Evolutionary conservation across 306 rosid genomes (phyloP).

Genomic region (Vigna nakashimae): DNA sequence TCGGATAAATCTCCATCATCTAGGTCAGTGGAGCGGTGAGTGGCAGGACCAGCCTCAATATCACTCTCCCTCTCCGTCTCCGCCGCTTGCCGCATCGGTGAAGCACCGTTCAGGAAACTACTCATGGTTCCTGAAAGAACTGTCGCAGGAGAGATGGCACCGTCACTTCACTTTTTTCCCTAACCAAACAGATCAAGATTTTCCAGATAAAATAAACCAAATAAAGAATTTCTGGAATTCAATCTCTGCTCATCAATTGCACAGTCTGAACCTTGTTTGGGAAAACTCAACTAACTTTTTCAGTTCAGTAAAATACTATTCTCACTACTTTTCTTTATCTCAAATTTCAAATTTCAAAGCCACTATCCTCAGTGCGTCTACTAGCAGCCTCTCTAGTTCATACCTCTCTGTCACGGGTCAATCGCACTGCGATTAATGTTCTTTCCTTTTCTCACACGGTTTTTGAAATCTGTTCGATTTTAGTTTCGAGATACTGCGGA

Average conservation of each 20-base stretch:
- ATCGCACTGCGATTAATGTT: background rate
- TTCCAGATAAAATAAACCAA: background rate
- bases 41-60: slow-evolving; percentile 62
- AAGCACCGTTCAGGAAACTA: slow-evolving; percentile 55
- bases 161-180: slow-evolving; percentile 40
- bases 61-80: slow-evolving; percentile 44
- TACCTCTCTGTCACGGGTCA: background rate
- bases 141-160: slow-evolving; percentile 99
- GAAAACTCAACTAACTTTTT: background rate
- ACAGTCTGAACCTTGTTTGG: background rate
- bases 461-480: background rate
- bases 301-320: background rate
- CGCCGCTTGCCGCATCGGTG: slow-evolving; percentile 46
- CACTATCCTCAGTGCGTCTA: background rate
- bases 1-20: slow-evolving; percentile 52
- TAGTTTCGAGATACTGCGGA: too few relatives aligned
- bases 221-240: background rate
- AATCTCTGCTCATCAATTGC: background rate
- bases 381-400: background rate
- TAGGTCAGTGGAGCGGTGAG: slow-evolving; percentile 45
- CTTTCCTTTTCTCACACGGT: background rate
- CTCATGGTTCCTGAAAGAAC: slow-evolving; percentile 63
- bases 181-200: background rate
- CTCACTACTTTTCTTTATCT: background rate
- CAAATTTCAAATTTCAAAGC: background rate